Conservation (phyloP, 2,329 filamentous ascomycete genomes). For the Metarhizium rileyi region DNA sequence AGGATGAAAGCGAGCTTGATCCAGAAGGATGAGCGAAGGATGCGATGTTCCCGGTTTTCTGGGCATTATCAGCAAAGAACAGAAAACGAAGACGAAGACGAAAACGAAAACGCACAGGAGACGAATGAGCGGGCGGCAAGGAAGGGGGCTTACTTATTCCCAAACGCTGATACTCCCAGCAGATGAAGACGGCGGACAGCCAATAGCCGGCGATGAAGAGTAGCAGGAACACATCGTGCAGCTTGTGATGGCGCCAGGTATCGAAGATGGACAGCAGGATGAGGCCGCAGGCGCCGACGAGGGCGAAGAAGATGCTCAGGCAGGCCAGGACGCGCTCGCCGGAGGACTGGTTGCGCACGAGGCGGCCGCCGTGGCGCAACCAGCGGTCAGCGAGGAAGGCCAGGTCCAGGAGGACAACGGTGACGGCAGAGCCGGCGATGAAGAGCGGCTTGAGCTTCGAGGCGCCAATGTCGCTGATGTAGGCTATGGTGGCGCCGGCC, state of each 20-base stretch:
- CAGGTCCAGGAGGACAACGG: conserved; percentile 70
- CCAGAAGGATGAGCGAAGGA: conserved; percentile 74
- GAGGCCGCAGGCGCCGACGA: conserved; percentile 68
- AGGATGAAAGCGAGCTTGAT: conserved; percentile 80
- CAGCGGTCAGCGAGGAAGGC: conserved; percentile 75
- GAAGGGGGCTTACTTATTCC: conserved; percentile 49
- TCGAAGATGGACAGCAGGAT: conserved; percentile 83
- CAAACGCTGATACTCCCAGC: conserved; percentile 80
- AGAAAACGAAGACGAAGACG: too few relatives aligned
- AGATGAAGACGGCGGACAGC: conserved; percentile 77
- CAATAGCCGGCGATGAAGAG: conserved; percentile 85
- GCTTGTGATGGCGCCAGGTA: conserved; percentile 52
- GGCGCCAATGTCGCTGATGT: conserved; percentile 60
- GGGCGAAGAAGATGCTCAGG: conserved; percentile 56
- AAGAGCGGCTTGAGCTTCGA: conserved; percentile 64
- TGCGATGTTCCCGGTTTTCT: conserved; percentile 63
- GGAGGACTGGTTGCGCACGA: conserved; percentile 60
- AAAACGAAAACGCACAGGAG: neutral
- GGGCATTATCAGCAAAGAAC: too few relatives aligned
- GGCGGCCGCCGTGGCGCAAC: conserved; percentile 70
- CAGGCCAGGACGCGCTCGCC: conserved; percentile 53
- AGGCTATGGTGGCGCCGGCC: conserved; percentile 50
- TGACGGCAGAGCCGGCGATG: conserved; percentile 60
- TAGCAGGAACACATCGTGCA: conserved; percentile 69
- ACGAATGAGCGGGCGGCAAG: neutral